Evolutionary conservation across 1,284 basidiomycete species (phyloP).

Genomic region (Ganoderma boninense): DNA sequence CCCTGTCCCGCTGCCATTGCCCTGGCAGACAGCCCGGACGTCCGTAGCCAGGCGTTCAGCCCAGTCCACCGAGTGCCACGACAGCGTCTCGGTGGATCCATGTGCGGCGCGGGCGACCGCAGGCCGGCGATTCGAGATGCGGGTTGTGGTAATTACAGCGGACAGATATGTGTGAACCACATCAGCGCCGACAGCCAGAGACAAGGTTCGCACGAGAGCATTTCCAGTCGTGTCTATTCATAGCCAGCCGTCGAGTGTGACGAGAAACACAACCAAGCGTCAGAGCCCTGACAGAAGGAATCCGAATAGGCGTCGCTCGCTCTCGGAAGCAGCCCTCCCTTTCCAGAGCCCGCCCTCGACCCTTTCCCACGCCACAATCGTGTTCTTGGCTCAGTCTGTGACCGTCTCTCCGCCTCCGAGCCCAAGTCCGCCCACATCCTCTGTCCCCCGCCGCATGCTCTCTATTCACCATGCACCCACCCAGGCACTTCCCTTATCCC

Average conservation of each 20-base stretch:
- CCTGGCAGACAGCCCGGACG: background rate
- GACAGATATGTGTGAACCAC: constrained; percentile 8
- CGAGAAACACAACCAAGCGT: constrained; percentile 16
- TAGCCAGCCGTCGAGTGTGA: constrained; percentile 17
- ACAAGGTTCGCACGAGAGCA: constrained; percentile 5
- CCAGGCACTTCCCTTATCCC: background rate
- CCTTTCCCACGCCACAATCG: constrained; percentile 32
- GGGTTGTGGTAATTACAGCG: constrained; percentile 9
- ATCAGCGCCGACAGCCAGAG: constrained; percentile 1
- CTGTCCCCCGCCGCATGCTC: background rate
- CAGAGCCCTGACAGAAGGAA: constrained; percentile 28
- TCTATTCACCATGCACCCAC: background rate
- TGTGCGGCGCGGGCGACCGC: constrained; percentile 1
- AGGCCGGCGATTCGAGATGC: constrained; percentile 4
- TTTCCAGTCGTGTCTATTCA: constrained; percentile 18
- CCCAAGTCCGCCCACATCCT: background rate
- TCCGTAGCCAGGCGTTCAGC: background rate
- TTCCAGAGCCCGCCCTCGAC: constrained; percentile 3
- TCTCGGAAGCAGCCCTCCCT: constrained; percentile 9
- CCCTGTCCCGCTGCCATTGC: background rate
- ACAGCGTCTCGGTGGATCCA: constrained; percentile 1
- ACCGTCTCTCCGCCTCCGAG: background rate
- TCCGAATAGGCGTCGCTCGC: constrained; percentile 21
- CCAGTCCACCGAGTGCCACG: constrained; percentile 13
- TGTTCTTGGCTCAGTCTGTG: background rate